Base-by-base conservation (phyloP, 257 asterid species). In the Capsicum pubescens region DNA sequence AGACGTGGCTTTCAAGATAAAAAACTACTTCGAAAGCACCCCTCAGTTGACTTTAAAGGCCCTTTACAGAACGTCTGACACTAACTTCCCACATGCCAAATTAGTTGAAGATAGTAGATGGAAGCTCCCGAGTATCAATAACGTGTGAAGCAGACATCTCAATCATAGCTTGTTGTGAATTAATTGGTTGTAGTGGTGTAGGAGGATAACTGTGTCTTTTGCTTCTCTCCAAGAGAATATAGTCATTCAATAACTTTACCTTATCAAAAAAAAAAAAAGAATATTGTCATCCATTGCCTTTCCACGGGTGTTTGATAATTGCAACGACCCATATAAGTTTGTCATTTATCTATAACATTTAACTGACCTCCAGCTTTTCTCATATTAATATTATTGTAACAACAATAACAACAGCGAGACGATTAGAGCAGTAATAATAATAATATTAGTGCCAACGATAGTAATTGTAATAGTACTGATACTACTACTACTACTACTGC, bases 201-300 rank as follows among this genome's bases (percentile, higher is more conserved):
- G 79, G 58, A 19, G 58, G 39, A 52, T 71, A 16, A 46, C 16
- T 71, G 14, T n/a, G n/a, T 46, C 58, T 71, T 71, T 44, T 71
- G 39, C 36, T 72, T 72, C 80, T 72, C 60, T 48, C 19, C 60
- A 12, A 48, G 80, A 72, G 36, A 71, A 71, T 71, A n/a, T 26
- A 6, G 35, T 60, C 67, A 60, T 19, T 59, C 54, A 48, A 7
- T 48, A 7, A 6, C 10, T 48, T 48, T 0, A 48, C 8, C 54
- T 39, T 39, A 39, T 39, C 44, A 39, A 39, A 39, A 39, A 39
- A 39, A 39, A 44, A 61, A 19, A 19, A 35, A 61, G 32, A 60
- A 60, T 60, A 17, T 60, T 7, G 35, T 60, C 67, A 60, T 19
- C 54, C 42, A 72, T 72, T 42, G 26, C 48, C 80, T 59, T 72